Base-by-base conservation (phyloP, 176 grass and related monocot genomes). In the Triticum dicoccoides region DNA sequence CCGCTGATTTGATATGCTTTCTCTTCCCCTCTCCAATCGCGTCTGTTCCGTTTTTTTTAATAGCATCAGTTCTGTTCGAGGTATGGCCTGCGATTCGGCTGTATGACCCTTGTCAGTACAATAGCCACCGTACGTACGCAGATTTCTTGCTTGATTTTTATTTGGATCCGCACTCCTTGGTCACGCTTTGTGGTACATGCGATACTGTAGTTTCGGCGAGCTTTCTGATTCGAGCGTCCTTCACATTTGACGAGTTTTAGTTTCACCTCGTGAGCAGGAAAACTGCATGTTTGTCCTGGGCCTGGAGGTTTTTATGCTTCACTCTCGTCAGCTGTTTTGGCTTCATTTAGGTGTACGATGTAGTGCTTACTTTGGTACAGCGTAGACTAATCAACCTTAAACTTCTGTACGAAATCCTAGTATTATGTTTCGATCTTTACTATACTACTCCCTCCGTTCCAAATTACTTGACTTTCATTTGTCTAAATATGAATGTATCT, bases 161-260 rank as follows among this genome's bases (percentile, higher is more conserved):
- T 34, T 64, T 35, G 8, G 45, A 21, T 45, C 66, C 44, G 33
- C 27, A 32, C 8, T 23, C 51, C 15, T 45, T 77, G 80, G 33
- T 62, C 10, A 42, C 0, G 69, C 69, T n/a, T 24, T n/a, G 34
- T 69, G 49, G 72, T 86, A 77, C 89, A 90, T 90, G 89, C 74
- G 85, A 90, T 87, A 87, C 42, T 73, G 58, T 86, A 41, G 9
- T 56, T 44, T 41, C 44, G 59, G 41, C 54, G 63, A 65, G 65
- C 78, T 79, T 63, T 65, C 4, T 78, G 51, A 17, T 51, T 24
- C 78, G 12, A 74, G 25, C 32, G 33, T 58, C 52, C 72, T 44
- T 73, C 69, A 2, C 37, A 61, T 77, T 45, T 23, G 1, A 12
- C 2, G 41, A 79, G 29, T 52, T 73, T 56, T 34, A 38, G 13